These are phyloP conservation scores for Phytophthora lateralis DNA, from an alignment of 352 stramenopile species.

Conservation along the genomic window DNA sequence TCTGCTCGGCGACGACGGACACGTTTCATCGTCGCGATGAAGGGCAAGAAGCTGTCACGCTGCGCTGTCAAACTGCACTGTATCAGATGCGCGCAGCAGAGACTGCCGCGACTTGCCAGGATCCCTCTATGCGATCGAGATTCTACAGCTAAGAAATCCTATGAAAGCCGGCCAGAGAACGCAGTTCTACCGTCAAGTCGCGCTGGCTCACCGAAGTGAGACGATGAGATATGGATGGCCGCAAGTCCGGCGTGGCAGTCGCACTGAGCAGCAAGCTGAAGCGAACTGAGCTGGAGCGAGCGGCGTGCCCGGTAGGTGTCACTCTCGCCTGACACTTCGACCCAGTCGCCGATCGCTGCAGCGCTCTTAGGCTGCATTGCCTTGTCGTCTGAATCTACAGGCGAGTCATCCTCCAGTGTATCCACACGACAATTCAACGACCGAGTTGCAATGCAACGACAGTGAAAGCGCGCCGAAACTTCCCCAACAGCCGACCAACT, in stretches of 20 bases:
- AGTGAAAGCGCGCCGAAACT: conserved; percentile 3
- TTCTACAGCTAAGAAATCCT: conserved; percentile 11
- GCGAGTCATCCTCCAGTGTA: background rate
- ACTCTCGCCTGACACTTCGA: background rate
- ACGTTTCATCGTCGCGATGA: conserved; percentile 14
- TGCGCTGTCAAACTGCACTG: conserved; percentile 21
- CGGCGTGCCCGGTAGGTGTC: background rate
- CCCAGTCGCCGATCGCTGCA: background rate
- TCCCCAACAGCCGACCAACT: background rate
- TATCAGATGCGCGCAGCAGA: conserved; percentile 24
- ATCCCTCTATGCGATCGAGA: background rate
- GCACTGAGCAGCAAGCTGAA: conserved; percentile 6
- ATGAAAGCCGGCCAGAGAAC: conserved; percentile 18
- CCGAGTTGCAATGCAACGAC: conserved; percentile 9
- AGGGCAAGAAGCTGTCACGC: conserved; percentile 16
- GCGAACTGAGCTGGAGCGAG: background rate
- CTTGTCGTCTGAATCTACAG: background rate
- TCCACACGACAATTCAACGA: conserved; percentile 9
- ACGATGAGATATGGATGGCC: conserved; percentile 11
- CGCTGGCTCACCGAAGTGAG: conserved; percentile 5
- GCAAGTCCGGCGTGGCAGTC: background rate
- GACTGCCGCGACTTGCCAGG: background rate
- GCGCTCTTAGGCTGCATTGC: background rate
- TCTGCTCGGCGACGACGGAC: conserved; percentile 15
- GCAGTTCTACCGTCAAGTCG: too few relatives aligned